Evolutionary conservation across 2,329 filamentous ascomycete genomes (phyloP).

Genomic region (Blumeria graminis): DNA sequence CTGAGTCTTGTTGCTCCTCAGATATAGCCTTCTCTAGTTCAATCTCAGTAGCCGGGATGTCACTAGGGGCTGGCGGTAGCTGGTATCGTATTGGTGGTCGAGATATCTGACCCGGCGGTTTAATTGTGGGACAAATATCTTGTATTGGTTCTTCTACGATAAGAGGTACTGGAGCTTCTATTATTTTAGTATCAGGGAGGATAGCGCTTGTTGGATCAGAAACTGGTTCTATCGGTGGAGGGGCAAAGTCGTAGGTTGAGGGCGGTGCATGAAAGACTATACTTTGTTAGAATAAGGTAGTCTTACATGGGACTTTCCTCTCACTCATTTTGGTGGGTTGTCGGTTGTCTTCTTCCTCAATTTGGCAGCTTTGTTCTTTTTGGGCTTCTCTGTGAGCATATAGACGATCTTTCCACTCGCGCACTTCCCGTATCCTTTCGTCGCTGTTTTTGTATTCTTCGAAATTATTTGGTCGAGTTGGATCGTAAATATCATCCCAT

Average conservation of each 20-base stretch:
- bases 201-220: constrained; percentile 11
- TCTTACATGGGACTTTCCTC: too few relatives aligned
- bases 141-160: constrained; percentile 14
- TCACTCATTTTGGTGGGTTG: too few relatives aligned
- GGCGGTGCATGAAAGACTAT: constrained; percentile 37
- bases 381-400: constrained; percentile 41
- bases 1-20: constrained; percentile 7
- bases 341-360: constrained; percentile 18
- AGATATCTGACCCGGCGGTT: constrained; percentile 37
- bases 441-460: constrained; percentile 69
- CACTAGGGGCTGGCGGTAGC: constrained; percentile 24
- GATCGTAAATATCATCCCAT: constrained; percentile 85
- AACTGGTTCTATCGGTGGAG: constrained; percentile 20
- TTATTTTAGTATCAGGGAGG: constrained; percentile 6
- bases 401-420: constrained; percentile 65
- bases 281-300: constrained; percentile 4
- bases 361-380: constrained; percentile 10
- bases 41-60: constrained; percentile 27
- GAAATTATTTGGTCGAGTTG: constrained; percentile 56
- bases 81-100: constrained; percentile 56
- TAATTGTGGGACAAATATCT: constrained; percentile 11
- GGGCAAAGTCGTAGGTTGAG: constrained; percentile 29
- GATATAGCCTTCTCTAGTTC: constrained; percentile 22
- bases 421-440: constrained; percentile 54
- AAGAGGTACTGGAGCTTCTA: constrained; percentile 15